Base-by-base conservation (phyloP, 116 monocot genomes). In the Cymodocea nodosa region DNA sequence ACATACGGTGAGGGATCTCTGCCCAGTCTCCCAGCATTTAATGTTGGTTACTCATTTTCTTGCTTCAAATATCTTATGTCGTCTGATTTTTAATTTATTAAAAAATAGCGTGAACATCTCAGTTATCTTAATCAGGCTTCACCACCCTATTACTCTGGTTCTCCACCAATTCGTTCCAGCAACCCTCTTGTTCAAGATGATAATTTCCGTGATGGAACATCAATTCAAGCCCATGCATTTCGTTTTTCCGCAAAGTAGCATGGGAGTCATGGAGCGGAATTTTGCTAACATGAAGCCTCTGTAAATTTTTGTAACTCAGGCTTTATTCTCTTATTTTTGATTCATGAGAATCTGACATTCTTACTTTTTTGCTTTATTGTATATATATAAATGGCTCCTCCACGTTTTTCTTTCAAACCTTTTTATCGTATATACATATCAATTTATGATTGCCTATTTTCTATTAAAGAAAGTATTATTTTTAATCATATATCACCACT, bases 111-210 rank as follows among this genome's bases (percentile, higher is more conserved):
- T 54, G 52, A 56, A 23, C 60, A 15, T 16, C 23, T 15, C 60
- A 35, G 1, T 17, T 61, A 9, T 61, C 23, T 61, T 61, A 39
- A 14, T 8, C 36, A 61, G 61, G 61, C 75, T 22, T 69, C 79
- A 1, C 74, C 77, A 4, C 66, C 78, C 1, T 83, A 72, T 63
- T 84, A 71, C 57, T 77, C 71, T 55, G 80, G 77, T 4, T 84
- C 84, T 15, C 84, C 84, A 2, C 84, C 80, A 40, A 66, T 63
- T 39, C 51, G 84, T 25, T 44, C 71, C 15, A 52, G 59, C 15
- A 84, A 84, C 71, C 84, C 84, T 23, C 59, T 80, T 17, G 74
- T 80, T 14, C 74, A 67, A 4, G 84, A 84, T 69, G 69, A 80
- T 69, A 61, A 75, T 2, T 84, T 84, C 71, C n/a, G 37, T 61